phyloP scores from a whole-genome alignment of 2,329 filamentous ascomycete species.

The Dactylellina leptospora region DNA sequence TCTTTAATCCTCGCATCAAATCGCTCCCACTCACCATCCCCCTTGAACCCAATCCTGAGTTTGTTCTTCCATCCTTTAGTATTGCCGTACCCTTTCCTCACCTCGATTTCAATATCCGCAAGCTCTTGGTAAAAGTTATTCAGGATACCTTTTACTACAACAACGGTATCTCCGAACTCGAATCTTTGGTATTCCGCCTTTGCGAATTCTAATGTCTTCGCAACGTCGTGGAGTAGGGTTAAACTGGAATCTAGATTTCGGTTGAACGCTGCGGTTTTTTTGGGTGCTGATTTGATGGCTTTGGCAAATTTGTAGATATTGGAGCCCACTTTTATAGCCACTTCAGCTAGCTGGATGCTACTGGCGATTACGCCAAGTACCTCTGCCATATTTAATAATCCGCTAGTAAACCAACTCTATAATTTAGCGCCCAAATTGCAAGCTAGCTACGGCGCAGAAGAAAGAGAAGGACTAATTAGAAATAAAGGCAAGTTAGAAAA shows the following conservation, averaged over 20 bases:
- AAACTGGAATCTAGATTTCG: constrained; percentile 20
- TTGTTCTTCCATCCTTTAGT: constrained; percentile 27
- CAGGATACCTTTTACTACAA: constrained; percentile 2
- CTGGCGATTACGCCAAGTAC: constrained; percentile 30
- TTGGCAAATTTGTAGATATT: constrained; percentile 32
- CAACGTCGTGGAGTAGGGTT: constrained; percentile 2
- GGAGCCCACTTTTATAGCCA: constrained; percentile 15
- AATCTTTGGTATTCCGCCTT: constrained; percentile 20
- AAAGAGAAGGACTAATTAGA: neutral
- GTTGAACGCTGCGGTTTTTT: constrained; percentile 15
- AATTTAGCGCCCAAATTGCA: neutral
- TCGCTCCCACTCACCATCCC: constrained; percentile 38
- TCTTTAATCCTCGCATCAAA: constrained; percentile 24
- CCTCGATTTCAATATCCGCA: neutral
- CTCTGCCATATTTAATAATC: constrained; percentile 42
- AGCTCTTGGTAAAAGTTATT: constrained; percentile 24
- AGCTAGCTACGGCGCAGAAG: neutral
- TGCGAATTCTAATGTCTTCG: neutral
- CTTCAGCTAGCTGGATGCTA: constrained; percentile 29
- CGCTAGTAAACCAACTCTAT: neutral
- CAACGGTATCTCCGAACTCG: constrained; percentile 14
- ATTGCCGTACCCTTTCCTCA: constrained; percentile 21
- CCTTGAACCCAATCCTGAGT: constrained; percentile 29
- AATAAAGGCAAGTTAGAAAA: neutral
- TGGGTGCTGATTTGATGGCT: constrained; percentile 21